These are phyloP conservation scores for Didymella lethalis DNA, from an alignment of 2,329 filamentous ascomycete genomes.

Conservation along the genomic window DNA sequence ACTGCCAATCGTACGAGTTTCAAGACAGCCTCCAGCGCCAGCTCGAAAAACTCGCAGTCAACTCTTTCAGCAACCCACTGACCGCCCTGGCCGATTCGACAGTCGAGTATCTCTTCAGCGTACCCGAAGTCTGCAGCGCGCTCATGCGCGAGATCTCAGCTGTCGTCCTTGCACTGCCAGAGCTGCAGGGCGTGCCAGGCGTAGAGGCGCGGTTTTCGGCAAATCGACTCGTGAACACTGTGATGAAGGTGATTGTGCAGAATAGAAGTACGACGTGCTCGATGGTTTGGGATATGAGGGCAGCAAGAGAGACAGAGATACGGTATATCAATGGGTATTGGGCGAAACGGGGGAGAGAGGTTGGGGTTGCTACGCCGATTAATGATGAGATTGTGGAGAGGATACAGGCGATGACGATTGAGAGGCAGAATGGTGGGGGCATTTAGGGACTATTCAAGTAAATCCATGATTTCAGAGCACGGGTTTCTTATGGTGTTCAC, in stretches of 20 bases:
- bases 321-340: constrained; percentile 92
- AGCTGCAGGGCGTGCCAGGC: constrained; percentile 69
- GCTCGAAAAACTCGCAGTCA: constrained; percentile 78
- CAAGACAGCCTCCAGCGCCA: constrained; percentile 74
- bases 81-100: constrained; percentile 79
- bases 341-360: constrained; percentile 71
- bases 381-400: constrained; percentile 14
- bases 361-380: constrained; percentile 57
- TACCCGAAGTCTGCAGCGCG: constrained; percentile 69
- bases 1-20: constrained; percentile 64
- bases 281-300: constrained; percentile 72
- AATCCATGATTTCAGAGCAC: background rate
- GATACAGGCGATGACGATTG: constrained; percentile 4
- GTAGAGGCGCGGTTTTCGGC: constrained; percentile 65
- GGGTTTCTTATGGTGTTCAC: too few relatives aligned
- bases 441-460: background rate
- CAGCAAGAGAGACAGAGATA: constrained; percentile 73
- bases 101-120: constrained; percentile 74
- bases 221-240: constrained; percentile 64
- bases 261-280: constrained; percentile 68
- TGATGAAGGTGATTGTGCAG: constrained; percentile 61
- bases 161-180: constrained; percentile 77
- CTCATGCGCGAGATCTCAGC: constrained; percentile 77
- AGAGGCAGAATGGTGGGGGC: background rate
- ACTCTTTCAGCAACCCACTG: constrained; percentile 79